Conservation (phyloP, 2,329 filamentous ascomycete species). For the Coniochaeta sp. region DNA sequence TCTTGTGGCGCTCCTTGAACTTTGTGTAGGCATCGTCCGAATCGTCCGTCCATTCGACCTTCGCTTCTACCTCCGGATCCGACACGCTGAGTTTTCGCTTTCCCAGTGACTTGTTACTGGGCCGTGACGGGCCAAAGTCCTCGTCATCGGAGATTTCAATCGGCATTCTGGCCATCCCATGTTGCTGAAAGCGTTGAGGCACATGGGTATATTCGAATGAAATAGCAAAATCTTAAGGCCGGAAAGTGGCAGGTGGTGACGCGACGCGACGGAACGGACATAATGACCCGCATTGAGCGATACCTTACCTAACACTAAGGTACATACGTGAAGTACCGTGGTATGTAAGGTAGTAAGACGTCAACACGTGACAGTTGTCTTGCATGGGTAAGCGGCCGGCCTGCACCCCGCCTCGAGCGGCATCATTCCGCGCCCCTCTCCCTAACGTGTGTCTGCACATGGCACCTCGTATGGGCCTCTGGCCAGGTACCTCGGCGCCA, state of each 20-base stretch:
- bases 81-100: conserved; percentile 29
- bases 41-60: conserved; percentile 50
- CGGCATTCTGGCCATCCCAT: background rate
- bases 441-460: background rate
- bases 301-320: no score
- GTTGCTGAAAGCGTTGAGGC: background rate
- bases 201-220: background rate
- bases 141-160: conserved; percentile 9
- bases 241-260: background rate
- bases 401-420: background rate
- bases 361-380: background rate
- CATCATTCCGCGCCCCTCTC: background rate
- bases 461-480: background rate
- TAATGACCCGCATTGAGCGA: background rate
- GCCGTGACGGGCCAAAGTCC: background rate
- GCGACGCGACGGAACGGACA: background rate
- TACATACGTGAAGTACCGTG: no score
- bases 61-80: conserved; percentile 22
- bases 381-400: background rate
- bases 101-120: conserved; percentile 7
- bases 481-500: conserved; percentile 1
- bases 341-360: no score
- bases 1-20: conserved; percentile 47
- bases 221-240: background rate
- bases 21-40: conserved; percentile 53